Percentiles rank a stretch among this genome's conserved stretches.
These are phyloP conservation scores for Hirsutella rhossiliensis DNA, from an alignment of 2,329 filamentous ascomycete genomes.

Conservation along the genomic window DNA sequence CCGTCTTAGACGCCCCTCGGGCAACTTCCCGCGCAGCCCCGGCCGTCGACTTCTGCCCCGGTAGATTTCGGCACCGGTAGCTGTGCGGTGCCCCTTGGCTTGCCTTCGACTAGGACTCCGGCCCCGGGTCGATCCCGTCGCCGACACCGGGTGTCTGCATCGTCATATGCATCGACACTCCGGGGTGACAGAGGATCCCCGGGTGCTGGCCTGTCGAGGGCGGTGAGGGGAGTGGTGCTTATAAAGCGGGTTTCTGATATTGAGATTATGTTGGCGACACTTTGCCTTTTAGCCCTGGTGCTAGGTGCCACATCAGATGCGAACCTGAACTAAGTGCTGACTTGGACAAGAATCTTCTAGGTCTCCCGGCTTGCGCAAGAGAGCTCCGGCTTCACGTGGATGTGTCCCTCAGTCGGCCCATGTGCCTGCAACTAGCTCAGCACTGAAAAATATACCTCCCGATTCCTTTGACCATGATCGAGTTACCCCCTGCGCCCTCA, in stretches of 20 bases:
- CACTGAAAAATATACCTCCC: too few species aligned
- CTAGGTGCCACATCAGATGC: too few species aligned
- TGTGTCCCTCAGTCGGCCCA: too few species aligned
- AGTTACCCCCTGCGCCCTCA: not conserved
- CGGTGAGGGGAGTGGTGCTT: conserved; percentile 30
- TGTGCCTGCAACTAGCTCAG: too few species aligned
- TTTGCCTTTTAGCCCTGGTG: too few species aligned
- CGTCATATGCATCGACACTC: conserved; percentile 20
- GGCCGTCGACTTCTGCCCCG: not conserved
- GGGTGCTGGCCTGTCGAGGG: conserved; percentile 14
- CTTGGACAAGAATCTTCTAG: too few species aligned
- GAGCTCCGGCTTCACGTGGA: too few species aligned
- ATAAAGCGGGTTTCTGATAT: conserved; percentile 32
- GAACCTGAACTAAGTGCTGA: too few species aligned
- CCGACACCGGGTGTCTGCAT: conserved; percentile 12
- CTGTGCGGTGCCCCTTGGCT: conserved; percentile 6
- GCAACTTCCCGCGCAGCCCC: not conserved
- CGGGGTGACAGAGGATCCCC: conserved; percentile 8
- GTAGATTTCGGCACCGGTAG: not conserved
- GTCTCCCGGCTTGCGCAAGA: too few species aligned
- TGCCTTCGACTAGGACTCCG: conserved; percentile 1
- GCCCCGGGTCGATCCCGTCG: conserved; percentile 6
- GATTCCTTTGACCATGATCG: too few species aligned
- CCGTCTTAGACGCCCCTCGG: conserved; percentile 30
- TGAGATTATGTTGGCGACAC: conserved; percentile 10